Conservation (phyloP, 768 basidiomycete genomes). For the Coprinellus micaceus region DNA sequence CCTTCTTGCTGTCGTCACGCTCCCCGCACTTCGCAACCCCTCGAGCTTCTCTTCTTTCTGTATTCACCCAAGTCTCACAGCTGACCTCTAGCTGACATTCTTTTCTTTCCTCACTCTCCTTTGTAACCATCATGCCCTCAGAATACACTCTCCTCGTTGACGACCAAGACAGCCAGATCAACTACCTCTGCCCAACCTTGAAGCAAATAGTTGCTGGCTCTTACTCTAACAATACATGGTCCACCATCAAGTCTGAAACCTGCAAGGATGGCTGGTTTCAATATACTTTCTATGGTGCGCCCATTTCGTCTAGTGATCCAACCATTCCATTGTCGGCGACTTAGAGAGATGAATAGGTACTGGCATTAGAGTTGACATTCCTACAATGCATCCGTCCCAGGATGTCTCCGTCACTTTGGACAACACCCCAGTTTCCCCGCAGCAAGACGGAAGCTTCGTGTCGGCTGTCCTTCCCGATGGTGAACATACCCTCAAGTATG, state of each 20-base stretch:
- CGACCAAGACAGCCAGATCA: slow-evolving; percentile 33
- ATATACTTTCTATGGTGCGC: slow-evolving; percentile 36
- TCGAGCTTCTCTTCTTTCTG: background rate
- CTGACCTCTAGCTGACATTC: slow-evolving; percentile 18
- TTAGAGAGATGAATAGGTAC: slow-evolving; percentile 22
- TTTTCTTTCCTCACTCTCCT: slow-evolving; percentile 15
- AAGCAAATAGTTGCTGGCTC: slow-evolving; percentile 31
- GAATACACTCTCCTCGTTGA: slow-evolving; percentile 31
- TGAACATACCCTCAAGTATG: slow-evolving; percentile 34
- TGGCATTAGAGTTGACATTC: slow-evolving; percentile 26
- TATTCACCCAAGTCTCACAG: slow-evolving; percentile 11
- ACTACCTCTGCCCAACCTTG: slow-evolving; percentile 35
- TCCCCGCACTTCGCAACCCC: background rate
- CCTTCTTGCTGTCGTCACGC: background rate
- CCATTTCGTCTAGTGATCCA: background rate
- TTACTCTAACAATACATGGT: slow-evolving; percentile 40
- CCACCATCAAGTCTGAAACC: slow-evolving; percentile 25
- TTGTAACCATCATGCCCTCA: slow-evolving; percentile 14
- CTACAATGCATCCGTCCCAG: slow-evolving; percentile 20
- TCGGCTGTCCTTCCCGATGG: slow-evolving; percentile 33
- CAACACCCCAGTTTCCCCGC: slow-evolving; percentile 26
- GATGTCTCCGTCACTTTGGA: slow-evolving; percentile 36
- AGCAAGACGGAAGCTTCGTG: slow-evolving; percentile 28
- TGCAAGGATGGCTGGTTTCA: slow-evolving; percentile 38
- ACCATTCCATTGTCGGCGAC: background rate